Evolutionary conservation across 2,329 filamentous ascomycete species (phyloP).

Genomic region (Dryadomyces quercivorus): DNA sequence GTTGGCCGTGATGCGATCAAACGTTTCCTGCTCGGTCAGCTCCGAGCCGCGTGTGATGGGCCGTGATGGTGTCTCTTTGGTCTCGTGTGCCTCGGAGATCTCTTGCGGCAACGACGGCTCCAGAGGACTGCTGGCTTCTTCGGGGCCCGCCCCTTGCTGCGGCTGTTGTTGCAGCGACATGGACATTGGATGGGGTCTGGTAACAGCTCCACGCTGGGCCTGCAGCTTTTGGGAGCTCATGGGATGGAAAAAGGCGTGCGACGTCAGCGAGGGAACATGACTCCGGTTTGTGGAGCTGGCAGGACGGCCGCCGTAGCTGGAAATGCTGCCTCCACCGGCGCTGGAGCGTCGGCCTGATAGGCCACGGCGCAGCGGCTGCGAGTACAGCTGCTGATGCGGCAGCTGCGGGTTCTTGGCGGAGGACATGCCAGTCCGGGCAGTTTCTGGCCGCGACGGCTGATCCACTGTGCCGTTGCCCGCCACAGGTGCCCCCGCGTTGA

Average conservation of each 20-base stretch:
- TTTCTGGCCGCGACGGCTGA: conserved; percentile 37
- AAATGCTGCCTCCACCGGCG: conserved; percentile 23
- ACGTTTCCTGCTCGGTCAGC: conserved; percentile 60
- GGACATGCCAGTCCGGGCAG: conserved; percentile 39
- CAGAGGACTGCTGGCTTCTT: not conserved
- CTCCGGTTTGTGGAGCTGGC: conserved; percentile 63
- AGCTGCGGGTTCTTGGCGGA: conserved; percentile 32
- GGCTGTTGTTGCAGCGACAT: not conserved
- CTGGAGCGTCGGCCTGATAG: conserved; percentile 33
- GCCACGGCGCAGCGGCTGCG: conserved; percentile 40
- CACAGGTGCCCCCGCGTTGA: conserved; percentile 20
- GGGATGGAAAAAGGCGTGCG: conserved; percentile 85
- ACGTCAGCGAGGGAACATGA: conserved; percentile 80
- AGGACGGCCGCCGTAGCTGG: conserved; percentile 37
- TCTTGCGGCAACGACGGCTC: not conserved
- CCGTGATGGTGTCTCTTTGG: conserved; percentile 26
- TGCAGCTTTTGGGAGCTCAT: conserved; percentile 96
- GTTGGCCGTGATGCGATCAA: conserved; percentile 60
- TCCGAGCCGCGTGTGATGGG: conserved; percentile 71
- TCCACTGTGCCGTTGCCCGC: conserved; percentile 29
- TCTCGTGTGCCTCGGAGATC: not conserved
- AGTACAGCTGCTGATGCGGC: not conserved
- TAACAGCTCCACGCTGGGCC: conserved; percentile 60
- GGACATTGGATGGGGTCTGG: conserved; percentile 22
- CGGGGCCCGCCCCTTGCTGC: conserved; percentile 1